Evolutionary conservation across 2,329 filamentous ascomycete genomes (phyloP).

Genomic region (Mycosphaerella arachidis): DNA sequence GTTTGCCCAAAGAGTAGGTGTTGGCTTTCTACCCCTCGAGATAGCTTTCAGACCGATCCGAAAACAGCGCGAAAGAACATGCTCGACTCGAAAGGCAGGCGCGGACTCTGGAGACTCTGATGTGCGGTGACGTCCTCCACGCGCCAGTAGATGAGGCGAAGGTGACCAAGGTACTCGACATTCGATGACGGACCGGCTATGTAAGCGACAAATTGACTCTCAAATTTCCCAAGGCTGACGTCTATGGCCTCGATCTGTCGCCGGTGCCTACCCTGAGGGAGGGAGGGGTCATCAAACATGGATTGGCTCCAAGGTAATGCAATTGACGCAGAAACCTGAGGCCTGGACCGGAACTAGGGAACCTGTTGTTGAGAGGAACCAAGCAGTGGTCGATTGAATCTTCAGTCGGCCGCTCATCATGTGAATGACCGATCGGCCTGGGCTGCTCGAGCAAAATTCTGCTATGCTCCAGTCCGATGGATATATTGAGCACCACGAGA

Average conservation of each 20-base stretch:
- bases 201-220: slow-evolving; percentile 23
- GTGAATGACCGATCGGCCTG: slow-evolving; percentile 17
- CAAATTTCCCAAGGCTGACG: slow-evolving; percentile 23
- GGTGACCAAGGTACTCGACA: slow-evolving; percentile 9
- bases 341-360: neutral
- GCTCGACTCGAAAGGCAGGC: slow-evolving; percentile 16
- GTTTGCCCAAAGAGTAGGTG: neutral
- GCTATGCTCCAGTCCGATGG: slow-evolving; percentile 15
- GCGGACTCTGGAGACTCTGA: slow-evolving; percentile 7
- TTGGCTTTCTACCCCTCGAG: neutral
- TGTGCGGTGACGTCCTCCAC: slow-evolving; percentile 14
- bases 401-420: slow-evolving; percentile 17
- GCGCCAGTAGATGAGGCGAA: slow-evolving; percentile 7
- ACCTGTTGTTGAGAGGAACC: neutral
- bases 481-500: slow-evolving; percentile 19
- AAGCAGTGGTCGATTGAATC: slow-evolving; percentile 12
- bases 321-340: neutral
- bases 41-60: neutral
- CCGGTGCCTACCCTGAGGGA: slow-evolving; percentile 8
- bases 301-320: slow-evolving; percentile 17
- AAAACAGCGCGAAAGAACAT: slow-evolving; percentile 9
- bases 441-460: slow-evolving; percentile 7
- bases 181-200: slow-evolving; percentile 29
- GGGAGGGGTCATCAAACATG: slow-evolving; percentile 9
- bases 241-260: slow-evolving; percentile 34